These are phyloP conservation scores for Boletus tomentosulus DNA, from an alignment of 768 basidiomycete species.

Conservation along the genomic window DNA sequence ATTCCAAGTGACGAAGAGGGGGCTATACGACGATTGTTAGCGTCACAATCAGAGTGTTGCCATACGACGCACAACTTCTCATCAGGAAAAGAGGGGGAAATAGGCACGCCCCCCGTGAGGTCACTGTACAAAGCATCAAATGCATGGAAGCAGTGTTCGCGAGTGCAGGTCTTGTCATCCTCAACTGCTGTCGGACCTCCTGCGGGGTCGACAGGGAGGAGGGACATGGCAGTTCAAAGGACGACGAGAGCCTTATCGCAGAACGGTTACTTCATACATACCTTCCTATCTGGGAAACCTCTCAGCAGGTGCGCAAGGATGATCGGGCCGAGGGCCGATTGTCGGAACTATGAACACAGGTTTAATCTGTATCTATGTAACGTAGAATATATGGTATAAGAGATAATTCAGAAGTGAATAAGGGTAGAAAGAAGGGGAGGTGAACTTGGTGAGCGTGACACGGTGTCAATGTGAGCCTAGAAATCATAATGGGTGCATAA, in stretches of 20 bases:
- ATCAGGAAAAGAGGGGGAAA: slow-evolving; percentile 61
- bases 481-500: slow-evolving; percentile 25
- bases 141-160: slow-evolving; percentile 76
- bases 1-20: slow-evolving; percentile 98
- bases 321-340: slow-evolving; percentile 7
- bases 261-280: neutral
- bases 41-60: neutral
- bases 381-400: slow-evolving; percentile 38
- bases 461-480: slow-evolving; percentile 22
- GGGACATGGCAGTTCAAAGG: slow-evolving; percentile 45
- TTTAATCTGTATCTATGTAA: slow-evolving; percentile 35
- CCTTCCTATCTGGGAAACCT: slow-evolving; percentile 28
- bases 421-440: slow-evolving; percentile 18
- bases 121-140: slow-evolving; percentile 79
- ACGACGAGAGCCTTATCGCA: neutral
- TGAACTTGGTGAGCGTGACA: slow-evolving; percentile 13
- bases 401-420: slow-evolving; percentile 37
- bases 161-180: slow-evolving; percentile 50
- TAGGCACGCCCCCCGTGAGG: slow-evolving; percentile 50
- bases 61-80: slow-evolving; percentile 70
- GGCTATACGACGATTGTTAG: slow-evolving; percentile 32
- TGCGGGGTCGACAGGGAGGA: slow-evolving; percentile 49
- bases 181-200: slow-evolving; percentile 37
- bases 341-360: slow-evolving; percentile 33
- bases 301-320: neutral